Evolutionary conservation across 768 basidiomycete genomes (phyloP), one percentile per base, ranked within the genome.

Genomic region (Rhodotorula sphaerocarpa): DNA sequence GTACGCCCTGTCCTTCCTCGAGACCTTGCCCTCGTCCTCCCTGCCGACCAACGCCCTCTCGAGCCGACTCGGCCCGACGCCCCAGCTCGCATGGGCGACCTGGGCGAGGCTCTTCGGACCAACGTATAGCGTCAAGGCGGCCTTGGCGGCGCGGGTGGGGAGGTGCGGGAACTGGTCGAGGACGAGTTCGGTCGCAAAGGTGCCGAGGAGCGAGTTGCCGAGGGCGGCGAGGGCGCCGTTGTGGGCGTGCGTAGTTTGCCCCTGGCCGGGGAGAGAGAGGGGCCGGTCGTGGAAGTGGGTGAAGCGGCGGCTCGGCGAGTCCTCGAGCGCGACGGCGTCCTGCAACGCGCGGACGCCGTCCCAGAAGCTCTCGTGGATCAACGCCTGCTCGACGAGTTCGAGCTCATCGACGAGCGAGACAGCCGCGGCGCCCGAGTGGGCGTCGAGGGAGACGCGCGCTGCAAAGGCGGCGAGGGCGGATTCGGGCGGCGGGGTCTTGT

Each of bases 81-180:
- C 72, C 72, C 72, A 73, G 16, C 34, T 84, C 76, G 90, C 87
- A 61, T 84, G 82, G 30, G 92, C 92, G 53, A 96, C 85, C 67
- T 80, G 83, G 44, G 87, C 84, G 72, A 88, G 90, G 9, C 86
- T 85, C 67, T 82, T 77, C 21, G 88, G 85, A 20, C 93, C 93
- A 36, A 91, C 92, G 75, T 89, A 88, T 57, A 90, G 88, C 45
- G 88, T 90, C 61, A 93, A 83, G 20, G 88, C 90, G 10, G 88
- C 87, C 77, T 95, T 92, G 70, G 89, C 77, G 28, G 90, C 90
- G 57, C 88, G 84, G 27, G 89, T 90, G 3, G 93, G 93, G 31
- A 97, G 81, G 72, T 92, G 85, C 0, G 93, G 93, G 75, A 86
- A 96, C 48, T 83, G 79, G 18, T 59, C 33, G 58, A 86, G 80